Conservation (phyloP, 2,329 filamentous ascomycete species). For the Calonectria leucothoes region DNA sequence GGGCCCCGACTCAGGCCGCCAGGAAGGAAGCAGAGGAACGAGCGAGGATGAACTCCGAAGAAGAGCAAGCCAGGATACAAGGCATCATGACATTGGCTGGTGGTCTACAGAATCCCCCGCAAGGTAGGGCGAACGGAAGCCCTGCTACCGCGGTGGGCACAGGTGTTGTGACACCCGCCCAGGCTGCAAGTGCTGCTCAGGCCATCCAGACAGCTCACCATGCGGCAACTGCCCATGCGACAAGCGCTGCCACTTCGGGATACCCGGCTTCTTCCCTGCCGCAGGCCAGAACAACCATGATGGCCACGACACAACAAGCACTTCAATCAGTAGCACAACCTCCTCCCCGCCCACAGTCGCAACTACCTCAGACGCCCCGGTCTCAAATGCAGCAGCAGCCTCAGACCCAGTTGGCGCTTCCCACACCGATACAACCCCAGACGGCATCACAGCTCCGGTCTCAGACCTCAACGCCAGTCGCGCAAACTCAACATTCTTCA, state of each 20-base stretch:
- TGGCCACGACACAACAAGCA: conserved; percentile 46
- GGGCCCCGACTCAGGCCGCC: conserved; percentile 80
- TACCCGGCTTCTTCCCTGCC: conserved; percentile 42
- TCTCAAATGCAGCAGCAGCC: conserved; percentile 29
- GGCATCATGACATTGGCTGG: conserved; percentile 68
- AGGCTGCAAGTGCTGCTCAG: conserved; percentile 46
- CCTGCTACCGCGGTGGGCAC: conserved; percentile 40
- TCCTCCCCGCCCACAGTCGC: conserved; percentile 40
- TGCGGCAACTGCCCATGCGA: conserved; percentile 28
- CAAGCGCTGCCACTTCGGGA: conserved; percentile 35
- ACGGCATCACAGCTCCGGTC: conserved; percentile 36
- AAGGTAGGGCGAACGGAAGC: conserved; percentile 39
- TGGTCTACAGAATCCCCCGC: conserved; percentile 59
- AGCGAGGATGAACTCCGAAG: conserved; percentile 67
- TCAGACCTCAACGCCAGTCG: conserved; percentile 42
- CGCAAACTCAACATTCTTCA: conserved; percentile 39
- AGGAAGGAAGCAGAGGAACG: conserved; percentile 75
- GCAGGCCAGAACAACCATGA: conserved; percentile 39
- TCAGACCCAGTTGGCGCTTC: conserved; percentile 32
- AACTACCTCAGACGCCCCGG: conserved; percentile 45
- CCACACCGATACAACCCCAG: conserved; percentile 37
- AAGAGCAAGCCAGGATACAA: conserved; percentile 70
- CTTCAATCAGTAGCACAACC: conserved; percentile 44
- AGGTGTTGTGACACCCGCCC: conserved; percentile 49
- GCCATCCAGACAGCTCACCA: conserved; percentile 36